A percentile compares a stretch with the other conserved stretches of the same genome.
Conservation (phyloP, 306 rosid species). For the Pterocarpus santalinus region DNA sequence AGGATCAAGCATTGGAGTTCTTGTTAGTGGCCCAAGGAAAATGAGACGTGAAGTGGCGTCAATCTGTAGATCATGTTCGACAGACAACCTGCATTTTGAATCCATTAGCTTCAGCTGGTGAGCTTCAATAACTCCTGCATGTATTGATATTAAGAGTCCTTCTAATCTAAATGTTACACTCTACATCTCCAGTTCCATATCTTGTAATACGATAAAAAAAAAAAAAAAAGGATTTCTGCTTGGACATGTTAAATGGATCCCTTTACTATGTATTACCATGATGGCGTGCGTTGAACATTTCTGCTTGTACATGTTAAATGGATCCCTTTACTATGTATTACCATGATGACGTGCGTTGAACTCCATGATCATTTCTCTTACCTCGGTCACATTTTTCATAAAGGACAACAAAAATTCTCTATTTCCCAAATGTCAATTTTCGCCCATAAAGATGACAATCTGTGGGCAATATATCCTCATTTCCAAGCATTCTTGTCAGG, state of each 20-base stretch:
- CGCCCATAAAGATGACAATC: too few species aligned
- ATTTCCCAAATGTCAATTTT: too few species aligned
- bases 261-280: neutral
- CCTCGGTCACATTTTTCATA: too few species aligned
- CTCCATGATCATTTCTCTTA: too few species aligned
- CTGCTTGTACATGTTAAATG: slow-evolving; percentile 2
- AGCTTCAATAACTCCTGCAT: neutral
- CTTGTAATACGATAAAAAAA: neutral
- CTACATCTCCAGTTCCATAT: neutral
- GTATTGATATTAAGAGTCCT: neutral
- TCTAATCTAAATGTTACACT: neutral
- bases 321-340: neutral
- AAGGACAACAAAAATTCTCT: too few species aligned
- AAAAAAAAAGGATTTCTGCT: neutral
- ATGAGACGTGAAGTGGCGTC: slow-evolving; percentile 68
- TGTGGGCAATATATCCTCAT: too few species aligned
- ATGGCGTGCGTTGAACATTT: too few species aligned
- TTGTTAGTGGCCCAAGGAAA: slow-evolving; percentile 62
- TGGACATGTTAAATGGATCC: neutral
- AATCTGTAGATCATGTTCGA: slow-evolving; percentile 49
- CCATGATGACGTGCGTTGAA: neutral
- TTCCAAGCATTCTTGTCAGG: too few species aligned
- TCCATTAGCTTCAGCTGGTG: slow-evolving; percentile 67
- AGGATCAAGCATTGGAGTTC: slow-evolving; percentile 62
- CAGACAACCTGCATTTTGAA: slow-evolving; percentile 51